A percentile compares a stretch with the other conserved stretches of the same genome.
phyloP scores from a whole-genome alignment of 768 basidiomycete genomes.

The Lentinula aciculospora region DNA sequence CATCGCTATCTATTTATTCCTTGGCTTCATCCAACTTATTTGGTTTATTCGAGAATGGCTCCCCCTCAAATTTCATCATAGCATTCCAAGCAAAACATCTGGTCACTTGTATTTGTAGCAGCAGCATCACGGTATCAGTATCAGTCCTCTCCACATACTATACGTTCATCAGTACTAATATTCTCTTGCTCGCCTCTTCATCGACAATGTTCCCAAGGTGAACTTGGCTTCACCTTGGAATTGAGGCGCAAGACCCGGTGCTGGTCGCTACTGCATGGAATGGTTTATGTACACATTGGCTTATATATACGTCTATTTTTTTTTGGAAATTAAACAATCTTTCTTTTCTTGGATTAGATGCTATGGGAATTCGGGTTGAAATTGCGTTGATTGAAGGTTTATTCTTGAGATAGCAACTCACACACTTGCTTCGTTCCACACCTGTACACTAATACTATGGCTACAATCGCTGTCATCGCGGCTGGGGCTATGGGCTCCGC shows the following conservation, averaged over 20 bases:
- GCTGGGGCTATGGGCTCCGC: conserved; percentile 59
- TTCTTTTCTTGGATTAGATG: not conserved
- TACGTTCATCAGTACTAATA: conserved; percentile 7
- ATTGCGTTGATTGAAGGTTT: not conserved
- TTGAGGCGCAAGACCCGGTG: conserved; percentile 6
- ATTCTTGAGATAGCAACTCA: not conserved
- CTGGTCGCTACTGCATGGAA: conserved; percentile 9
- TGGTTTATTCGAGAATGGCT: not conserved
- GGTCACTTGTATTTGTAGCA: conserved; percentile 9
- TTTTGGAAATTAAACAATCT: not conserved
- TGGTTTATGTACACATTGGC: not conserved
- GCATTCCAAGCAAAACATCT: conserved; percentile 5
- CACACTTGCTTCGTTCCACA: not conserved
- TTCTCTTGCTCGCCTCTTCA: not conserved
- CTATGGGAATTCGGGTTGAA: not conserved
- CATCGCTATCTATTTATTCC: not conserved
- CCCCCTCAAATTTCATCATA: not conserved
- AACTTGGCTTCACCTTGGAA: not conserved
- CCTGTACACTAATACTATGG: conserved; percentile 1
- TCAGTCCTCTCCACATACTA: not conserved
- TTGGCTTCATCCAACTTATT: not conserved
- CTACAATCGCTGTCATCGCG: conserved; percentile 42
- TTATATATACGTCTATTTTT: not conserved
- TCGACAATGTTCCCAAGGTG: not conserved
- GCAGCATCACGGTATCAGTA: conserved; percentile 7